Evolutionary conservation across 2,329 filamentous ascomycete species (phyloP).

Genomic region (Cladosporium sp.): DNA sequence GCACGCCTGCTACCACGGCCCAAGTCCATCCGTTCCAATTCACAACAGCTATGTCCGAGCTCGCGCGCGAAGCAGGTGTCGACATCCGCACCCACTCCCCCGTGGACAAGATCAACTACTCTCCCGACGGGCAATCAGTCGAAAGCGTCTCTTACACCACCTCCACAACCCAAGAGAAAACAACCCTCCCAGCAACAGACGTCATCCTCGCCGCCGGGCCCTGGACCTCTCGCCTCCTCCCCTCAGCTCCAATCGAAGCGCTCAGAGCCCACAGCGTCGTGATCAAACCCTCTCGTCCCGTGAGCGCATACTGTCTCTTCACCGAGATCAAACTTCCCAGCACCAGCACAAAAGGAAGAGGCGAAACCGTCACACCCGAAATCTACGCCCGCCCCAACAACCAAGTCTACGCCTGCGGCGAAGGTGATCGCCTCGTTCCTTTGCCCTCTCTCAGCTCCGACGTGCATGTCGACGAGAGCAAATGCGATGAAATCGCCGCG

Average conservation of each 20-base stretch:
- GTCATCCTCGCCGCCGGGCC: conserved; percentile 59
- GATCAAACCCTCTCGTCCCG: conserved; percentile 53
- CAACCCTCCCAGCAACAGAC: conserved; percentile 53
- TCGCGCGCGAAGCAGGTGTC: conserved; percentile 60
- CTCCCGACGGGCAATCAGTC: conserved; percentile 45
- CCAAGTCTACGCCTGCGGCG: conserved; percentile 91
- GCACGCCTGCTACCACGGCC: conserved; percentile 72
- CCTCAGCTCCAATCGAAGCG: conserved; percentile 54
- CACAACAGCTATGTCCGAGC: conserved; percentile 73
- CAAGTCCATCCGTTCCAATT: conserved; percentile 94
- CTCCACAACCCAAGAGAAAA: conserved; percentile 43
- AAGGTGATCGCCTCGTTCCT: conserved; percentile 71
- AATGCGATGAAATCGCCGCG: conserved; percentile 81
- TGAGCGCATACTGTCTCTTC: conserved; percentile 76
- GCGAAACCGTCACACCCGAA: conserved; percentile 69
- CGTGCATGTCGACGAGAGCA: conserved; percentile 68
- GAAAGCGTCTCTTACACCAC: conserved; percentile 58
- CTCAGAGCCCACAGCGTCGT: conserved; percentile 62
- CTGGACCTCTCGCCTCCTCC: conserved; percentile 54
- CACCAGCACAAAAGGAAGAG: conserved; percentile 40
- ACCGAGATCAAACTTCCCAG: conserved; percentile 70
- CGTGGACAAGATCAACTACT: conserved; percentile 63
- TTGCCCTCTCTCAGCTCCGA: conserved; percentile 72
- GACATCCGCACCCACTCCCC: conserved; percentile 60
- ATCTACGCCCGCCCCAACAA: conserved; percentile 87